Evolutionary conservation across 1,284 basidiomycete species (phyloP).

Genomic region (Phellinidium pouzarii): DNA sequence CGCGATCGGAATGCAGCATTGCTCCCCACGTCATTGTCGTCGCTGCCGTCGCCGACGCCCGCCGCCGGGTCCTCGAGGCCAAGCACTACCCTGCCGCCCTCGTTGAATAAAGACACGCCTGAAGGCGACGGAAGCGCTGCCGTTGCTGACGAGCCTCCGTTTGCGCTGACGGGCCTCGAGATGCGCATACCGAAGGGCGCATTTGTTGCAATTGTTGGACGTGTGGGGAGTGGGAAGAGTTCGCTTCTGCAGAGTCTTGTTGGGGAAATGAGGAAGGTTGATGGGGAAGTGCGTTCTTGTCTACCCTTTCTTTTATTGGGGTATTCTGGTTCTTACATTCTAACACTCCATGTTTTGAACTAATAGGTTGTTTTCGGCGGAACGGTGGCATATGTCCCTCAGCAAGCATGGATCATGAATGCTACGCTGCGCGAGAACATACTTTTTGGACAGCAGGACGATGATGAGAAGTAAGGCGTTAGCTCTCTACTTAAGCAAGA

Average conservation of each 20-base stretch:
- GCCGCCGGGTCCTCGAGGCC: background rate
- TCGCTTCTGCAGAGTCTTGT: slow-evolving; percentile 66
- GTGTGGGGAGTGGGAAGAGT: slow-evolving; percentile 70
- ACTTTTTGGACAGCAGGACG: slow-evolving; percentile 53
- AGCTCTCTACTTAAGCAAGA: background rate
- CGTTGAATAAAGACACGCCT: too few relatives aligned
- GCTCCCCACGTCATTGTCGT: too few relatives aligned
- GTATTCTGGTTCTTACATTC: background rate
- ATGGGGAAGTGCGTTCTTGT: slow-evolving; percentile 40
- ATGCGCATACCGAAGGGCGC: slow-evolving; percentile 54
- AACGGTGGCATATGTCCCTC: slow-evolving; percentile 68
- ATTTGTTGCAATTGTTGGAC: slow-evolving; percentile 68
- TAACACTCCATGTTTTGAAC: background rate
- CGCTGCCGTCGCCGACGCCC: background rate
- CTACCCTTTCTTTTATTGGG: background rate
- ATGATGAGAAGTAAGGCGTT: slow-evolving; percentile 41
- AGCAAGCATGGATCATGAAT: slow-evolving; percentile 76
- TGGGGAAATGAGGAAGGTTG: slow-evolving; percentile 69
- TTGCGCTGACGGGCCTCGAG: slow-evolving; percentile 51
- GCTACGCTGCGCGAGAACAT: slow-evolving; percentile 65
- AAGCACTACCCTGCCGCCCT: background rate
- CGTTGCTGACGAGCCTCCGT: slow-evolving; percentile 45
- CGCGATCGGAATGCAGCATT: background rate
- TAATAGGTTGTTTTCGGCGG: slow-evolving; percentile 41
- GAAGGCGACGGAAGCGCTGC: too few relatives aligned